Evolutionary conservation across 352 stramenopile species (phyloP), one percentile per base, ranked within the genome.

Genomic region (Elongisporangium senticosum): DNA sequence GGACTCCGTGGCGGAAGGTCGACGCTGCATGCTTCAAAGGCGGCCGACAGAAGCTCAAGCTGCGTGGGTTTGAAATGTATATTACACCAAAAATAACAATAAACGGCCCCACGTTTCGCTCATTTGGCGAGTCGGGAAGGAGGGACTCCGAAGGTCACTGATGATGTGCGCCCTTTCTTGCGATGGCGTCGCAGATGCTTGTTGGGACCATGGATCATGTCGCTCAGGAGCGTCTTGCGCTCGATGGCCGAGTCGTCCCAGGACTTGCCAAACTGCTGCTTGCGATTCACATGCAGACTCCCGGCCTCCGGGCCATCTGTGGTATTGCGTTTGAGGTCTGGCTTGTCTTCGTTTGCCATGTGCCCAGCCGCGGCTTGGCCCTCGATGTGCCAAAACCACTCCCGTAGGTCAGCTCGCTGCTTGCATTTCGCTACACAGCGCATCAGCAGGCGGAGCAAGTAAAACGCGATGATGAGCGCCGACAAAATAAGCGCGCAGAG

Each of bases 231-330:
- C 37, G 83, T 90, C 56, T 89, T 90, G 23, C 83, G 76, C 56
- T 93, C 79, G 20, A 93, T 90, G 11, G 83, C 80, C 49, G 71
- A 75, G 53, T 93, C 83, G 55, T 93, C 83, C 76, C 77, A 89
- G 3, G 79, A 90, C 33, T 77, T 81, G 4, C 83, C 83, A 61
- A 93, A 90, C 50, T 87, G 81, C 37, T 86, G 74, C 51, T 77
- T 87, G 40, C 82, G 76, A 52, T 93, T 90, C 57, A 90, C 71
- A 17, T 71, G 71, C 58, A 80, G 69, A 63, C 54, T 53, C 19
- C 77, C 69, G 23, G 69, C 59, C 50, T 37, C 53, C 26, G 71
- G 55, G 0, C 48, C 26, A 17, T 43, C 33, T 17, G 33, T 43
- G 2, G 33, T 4, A 43, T 43, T 43, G 33, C 8, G 33, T 43